Evolutionary conservation across 345 rosid genomes (phyloP), one percentile per base, ranked within the genome.

Genomic region (Gossypium anomalum): DNA sequence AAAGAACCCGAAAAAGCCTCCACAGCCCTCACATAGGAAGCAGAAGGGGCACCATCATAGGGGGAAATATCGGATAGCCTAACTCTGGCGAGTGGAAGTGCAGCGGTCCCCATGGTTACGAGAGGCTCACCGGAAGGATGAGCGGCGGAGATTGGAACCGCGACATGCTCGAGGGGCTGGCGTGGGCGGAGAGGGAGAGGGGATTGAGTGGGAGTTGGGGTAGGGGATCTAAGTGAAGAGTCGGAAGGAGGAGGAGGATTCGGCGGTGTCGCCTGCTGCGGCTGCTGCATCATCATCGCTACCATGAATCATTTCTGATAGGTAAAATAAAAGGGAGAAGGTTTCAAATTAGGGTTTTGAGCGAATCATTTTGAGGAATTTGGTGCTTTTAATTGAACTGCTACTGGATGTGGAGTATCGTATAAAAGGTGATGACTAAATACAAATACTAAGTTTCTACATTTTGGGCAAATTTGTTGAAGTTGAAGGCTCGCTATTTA

Each of bases 1-100:
- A 95, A 77, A 55, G 99, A 95, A 65, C 87, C 85, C n/a, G 97
- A 88, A 23, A 93, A 80, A 29, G 92, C 87, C 84, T 93, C 99
- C 27, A 93, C 96, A 2, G 98, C 96, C 86, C 84, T 87, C 27
- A 70, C 61, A 76, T 89, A 95, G 17, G 87, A 41, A 45, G 83
- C 85, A 9, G 77, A 73, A 34, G 98, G 93, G 51, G 93, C 89
- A 60, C 99, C 99, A 56, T 92, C 98, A 55, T 90, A 89, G 20
- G 93, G 86, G 17, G 84, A 45, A 38, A 95, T 82, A 49, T 95
- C 97, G 14, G 88, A 87, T 17, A 95, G 81, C 61, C 96, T 80
- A 52, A 95, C 92, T 84, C 90, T 88, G 23, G 91, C 87, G 52
- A 87, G 82, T 27, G 81, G 61, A 55, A 55, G 67, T 17, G 22